These are phyloP conservation scores for Geotrichum restrictum DNA, from an alignment of 1,139 yeast species.

Conservation along the genomic window DNA sequence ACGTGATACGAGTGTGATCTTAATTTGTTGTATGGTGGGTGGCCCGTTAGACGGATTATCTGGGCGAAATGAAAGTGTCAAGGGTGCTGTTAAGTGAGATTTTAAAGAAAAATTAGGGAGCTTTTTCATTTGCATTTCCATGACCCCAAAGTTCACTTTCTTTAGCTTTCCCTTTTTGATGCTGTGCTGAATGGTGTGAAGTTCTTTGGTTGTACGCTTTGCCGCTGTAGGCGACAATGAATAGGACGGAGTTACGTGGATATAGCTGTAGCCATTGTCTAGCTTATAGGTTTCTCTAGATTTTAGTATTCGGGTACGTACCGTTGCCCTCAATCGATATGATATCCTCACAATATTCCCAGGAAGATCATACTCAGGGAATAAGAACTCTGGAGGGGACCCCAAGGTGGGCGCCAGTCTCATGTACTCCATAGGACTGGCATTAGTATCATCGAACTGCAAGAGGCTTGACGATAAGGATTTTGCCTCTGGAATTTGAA, in stretches of 20 bases:
- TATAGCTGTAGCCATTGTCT: conserved; percentile 1
- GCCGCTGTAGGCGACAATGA: not conserved
- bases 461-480: not conserved
- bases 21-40: not conserved
- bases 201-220: not conserved
- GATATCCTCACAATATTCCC: conserved; percentile 7
- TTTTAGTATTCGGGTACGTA: not conserved
- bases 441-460: not conserved
- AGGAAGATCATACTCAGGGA: conserved; percentile 1
- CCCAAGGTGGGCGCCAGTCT: conserved; percentile 12
- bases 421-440: not conserved
- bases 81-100: not conserved
- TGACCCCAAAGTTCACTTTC: not conserved
- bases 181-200: not conserved
- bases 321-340: conserved; percentile 6
- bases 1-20: not conserved
- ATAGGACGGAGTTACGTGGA: conserved; percentile 9
- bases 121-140: not conserved
- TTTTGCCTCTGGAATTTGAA: not conserved
- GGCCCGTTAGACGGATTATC: not conserved
- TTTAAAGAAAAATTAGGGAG: not conserved
- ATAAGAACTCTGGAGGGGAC: conserved; percentile 7
- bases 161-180: not conserved
- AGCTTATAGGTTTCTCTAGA: not conserved
- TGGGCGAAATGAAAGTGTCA: not conserved